Percentiles rank a stretch among this genome's conserved stretches.
phyloP scores from a whole-genome alignment of 78 protist genomes.

The Dictyostelium brefeldianum region DNA sequence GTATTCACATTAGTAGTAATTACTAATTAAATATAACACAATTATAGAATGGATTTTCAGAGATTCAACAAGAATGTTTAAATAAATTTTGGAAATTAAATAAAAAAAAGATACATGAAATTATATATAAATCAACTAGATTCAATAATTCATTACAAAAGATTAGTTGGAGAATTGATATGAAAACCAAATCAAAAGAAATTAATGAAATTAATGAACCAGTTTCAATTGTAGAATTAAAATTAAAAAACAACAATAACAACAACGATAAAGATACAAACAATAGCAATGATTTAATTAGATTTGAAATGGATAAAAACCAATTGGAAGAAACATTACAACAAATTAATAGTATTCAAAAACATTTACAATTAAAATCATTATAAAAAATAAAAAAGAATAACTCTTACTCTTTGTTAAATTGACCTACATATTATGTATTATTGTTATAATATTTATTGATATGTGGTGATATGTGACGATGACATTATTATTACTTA shows the following conservation, averaged over 20 bases:
- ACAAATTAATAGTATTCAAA: slow-evolving; percentile 74
- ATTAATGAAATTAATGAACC: slow-evolving; percentile 64
- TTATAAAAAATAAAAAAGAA: not conserved
- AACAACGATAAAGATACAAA: not conserved
- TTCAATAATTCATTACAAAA: slow-evolving; percentile 57
- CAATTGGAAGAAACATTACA: slow-evolving; percentile 68
- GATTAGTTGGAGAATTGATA: slow-evolving; percentile 72
- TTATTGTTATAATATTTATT: not conserved
- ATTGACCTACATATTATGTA: not conserved
- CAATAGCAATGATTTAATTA: slow-evolving; percentile 19
- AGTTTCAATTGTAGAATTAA: slow-evolving; percentile 60
- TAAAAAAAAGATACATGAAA: slow-evolving; percentile 76
- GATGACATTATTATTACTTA: not conserved
- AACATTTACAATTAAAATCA: slow-evolving; percentile 53
- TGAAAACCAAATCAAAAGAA: slow-evolving; percentile 79
- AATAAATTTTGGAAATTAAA: slow-evolving; percentile 72
- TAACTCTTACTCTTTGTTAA: not conserved
- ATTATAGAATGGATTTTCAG: slow-evolving; percentile 13
- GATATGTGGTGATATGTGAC: not conserved
- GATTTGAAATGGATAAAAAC: slow-evolving; percentile 78
- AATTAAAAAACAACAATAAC: not conserved
- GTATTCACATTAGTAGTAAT: not conserved
- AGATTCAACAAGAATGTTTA: slow-evolving; percentile 56
- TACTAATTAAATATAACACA: not conserved
- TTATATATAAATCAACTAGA: slow-evolving; percentile 45